Base-by-base conservation (phyloP, 331 rosid genomes). In the Stylosanthes scabra region DNA sequence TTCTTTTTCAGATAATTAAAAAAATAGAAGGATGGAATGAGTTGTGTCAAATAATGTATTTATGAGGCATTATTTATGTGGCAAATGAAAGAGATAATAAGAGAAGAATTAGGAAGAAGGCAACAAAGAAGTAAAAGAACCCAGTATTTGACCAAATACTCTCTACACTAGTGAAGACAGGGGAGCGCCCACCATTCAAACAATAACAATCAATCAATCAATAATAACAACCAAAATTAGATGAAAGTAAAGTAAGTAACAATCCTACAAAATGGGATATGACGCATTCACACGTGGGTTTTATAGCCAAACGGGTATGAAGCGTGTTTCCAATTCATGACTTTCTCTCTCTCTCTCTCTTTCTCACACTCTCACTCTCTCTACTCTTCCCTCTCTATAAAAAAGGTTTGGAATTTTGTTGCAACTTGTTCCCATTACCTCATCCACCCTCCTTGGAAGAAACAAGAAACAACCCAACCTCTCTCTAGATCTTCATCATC, bases 61-160 rank as follows among this genome's bases (percentile, higher is more conserved):
- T n/a, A n/a, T n/a, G n/a, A n/a, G n/a, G n/a, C n/a, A n/a, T 58
- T 58, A 34, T 37, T 63, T 63, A 74, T 50, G 78, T 52, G 13
- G 64, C 63, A 39, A 74, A 70, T 2, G 39, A 58, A 37, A 7
- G 25, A 20, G 0, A 20, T 20, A 20, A 20, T 20, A 20, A 20
- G 37, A 31, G 37, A 31, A 31, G 37, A 31, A 3, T 31, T 31
- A 31, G 37, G 5, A 3, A 31, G 37, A 31, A 31, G 50, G 28
- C 59, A 59, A 65, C 20, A 40, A 20, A 55, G 60, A 2, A 1
- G 44, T 45, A 37, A 7, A 76, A 78, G 75, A 76, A 72, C 71
- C 61, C 82, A 67, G 14, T 55, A 49, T 79, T 83, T 83, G 87
- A 83, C 87, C 84, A 71, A 79, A 60, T 4, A 9, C 40, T 6